Evolutionary conservation across 1,139 yeast species (phyloP).

Genomic region (Hyphopichia fennica): DNA sequence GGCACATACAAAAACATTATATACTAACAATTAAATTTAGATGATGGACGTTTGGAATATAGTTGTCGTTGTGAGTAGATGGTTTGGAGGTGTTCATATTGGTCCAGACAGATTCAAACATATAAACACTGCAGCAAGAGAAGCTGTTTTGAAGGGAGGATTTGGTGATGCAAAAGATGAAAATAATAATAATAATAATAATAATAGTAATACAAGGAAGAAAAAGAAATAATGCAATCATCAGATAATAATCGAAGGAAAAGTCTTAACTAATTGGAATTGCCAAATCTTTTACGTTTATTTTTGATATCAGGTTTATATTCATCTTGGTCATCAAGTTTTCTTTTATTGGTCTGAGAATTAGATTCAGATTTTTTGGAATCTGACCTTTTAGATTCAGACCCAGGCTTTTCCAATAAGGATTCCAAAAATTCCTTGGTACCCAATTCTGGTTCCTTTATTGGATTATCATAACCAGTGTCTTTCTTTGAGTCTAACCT

Average conservation of each 20-base stretch:
- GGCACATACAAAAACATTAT: not conserved
- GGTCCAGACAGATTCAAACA: conserved; percentile 96
- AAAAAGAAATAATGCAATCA: conserved; percentile 15
- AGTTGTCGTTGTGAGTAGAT: conserved; percentile 82
- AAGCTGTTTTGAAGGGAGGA: conserved; percentile 70
- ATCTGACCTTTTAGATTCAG: conserved; percentile 8
- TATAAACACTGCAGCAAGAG: conserved; percentile 85
- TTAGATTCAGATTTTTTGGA: conserved; percentile 8
- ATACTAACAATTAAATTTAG: conserved; percentile 13
- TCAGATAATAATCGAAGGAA: not conserved
- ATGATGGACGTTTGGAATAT: conserved; percentile 85
- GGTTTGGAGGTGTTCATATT: conserved; percentile 91
- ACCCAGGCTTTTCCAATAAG: conserved; percentile 26
- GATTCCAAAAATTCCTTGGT: conserved; percentile 20
- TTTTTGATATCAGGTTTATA: conserved; percentile 16
- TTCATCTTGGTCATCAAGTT: conserved; percentile 10
- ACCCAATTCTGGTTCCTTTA: conserved; percentile 13
- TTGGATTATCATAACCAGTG: conserved; percentile 16
- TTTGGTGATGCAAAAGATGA: conserved; percentile 20
- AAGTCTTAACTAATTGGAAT: not conserved
- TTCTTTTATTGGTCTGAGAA: conserved; percentile 2
- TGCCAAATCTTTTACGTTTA: conserved; percentile 15
- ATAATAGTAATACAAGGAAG: conserved; percentile 17
- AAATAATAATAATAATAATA: conserved; percentile 10
- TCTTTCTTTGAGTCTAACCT: not conserved